Base-by-base conservation (phyloP, 148 eudicot genomes). In the Rhododendron molle region DNA sequence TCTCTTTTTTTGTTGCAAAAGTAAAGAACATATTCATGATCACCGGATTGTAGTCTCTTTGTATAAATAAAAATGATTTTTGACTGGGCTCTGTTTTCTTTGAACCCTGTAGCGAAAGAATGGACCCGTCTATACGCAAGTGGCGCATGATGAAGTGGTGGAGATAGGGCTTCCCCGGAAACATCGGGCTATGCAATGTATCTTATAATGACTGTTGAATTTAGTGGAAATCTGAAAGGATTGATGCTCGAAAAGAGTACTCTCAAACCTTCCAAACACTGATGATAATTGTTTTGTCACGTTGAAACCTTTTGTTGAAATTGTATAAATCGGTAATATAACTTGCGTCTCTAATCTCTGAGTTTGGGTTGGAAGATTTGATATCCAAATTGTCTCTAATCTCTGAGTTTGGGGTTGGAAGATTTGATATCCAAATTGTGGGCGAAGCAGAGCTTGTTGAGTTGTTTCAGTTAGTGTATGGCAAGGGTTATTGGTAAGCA, bases 81-180 rank as follows among this genome's bases (percentile, higher is more conserved):
- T 79, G 69, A 83, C 44, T 86, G 67, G 43, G 38, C 54, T 28
- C 26, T 71, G 56, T 76, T 84, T 43, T 49, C 78, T 65, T 21
- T 38, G 18, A 46, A 82, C 52, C 49, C 14, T 89, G 94, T 95
- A 97, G 99, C 99, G 10, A 97, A 94, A 88, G 99, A 95, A 84
- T 97, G 98, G 98, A 95, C 99, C 43, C 95, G 91, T 84, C 83
- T 92, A 73, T 94, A 97, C 90, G 99, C 99, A 76, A 95, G 90
- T 65, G 98, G 96, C 56, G 97, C 91, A 7, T 95, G 90, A 95
- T 78, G 86, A 71, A 47, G 40, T 7, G 38, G 26, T 58, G 85
- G 49, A 80, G 46, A 77, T 23, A 40, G 62, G 67, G 52, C 38
- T 46, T 78, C n/a, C 67, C 20, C 30, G 26, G 71, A 87, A 92